Percentiles rank a stretch among this genome's conserved stretches.
These are phyloP conservation scores for Herpetomonas tarakana DNA, from an alignment of 208 protist genomes.

Conservation along the genomic window DNA sequence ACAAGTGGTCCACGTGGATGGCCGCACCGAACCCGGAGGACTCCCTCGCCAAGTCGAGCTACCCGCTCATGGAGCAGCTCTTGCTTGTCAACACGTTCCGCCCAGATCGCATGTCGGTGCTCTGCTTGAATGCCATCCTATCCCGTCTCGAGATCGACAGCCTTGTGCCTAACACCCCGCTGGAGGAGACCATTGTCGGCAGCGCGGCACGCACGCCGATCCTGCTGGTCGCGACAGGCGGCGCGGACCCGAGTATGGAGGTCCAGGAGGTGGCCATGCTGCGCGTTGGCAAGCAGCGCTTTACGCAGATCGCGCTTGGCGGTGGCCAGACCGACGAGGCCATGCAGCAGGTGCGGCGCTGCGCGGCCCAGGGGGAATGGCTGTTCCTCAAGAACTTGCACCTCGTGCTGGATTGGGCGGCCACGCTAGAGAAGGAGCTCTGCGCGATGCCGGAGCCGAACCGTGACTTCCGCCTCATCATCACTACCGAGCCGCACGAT, in stretches of 20 bases:
- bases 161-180: constrained; percentile 58
- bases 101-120: constrained; percentile 93
- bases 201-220: constrained; percentile 64
- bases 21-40: constrained; percentile 58
- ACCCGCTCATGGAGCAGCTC: constrained; percentile 91
- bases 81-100: constrained; percentile 94
- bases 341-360: constrained; percentile 81
- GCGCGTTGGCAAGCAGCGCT: constrained; percentile 67
- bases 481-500: constrained; percentile 94
- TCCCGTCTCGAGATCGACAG: constrained; percentile 56
- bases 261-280: constrained; percentile 88
- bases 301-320: constrained; percentile 94
- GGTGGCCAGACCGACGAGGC: constrained; percentile 92
- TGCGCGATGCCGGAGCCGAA: constrained; percentile 78
- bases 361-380: constrained; percentile 88
- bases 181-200: constrained; percentile 66
- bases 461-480: constrained; percentile 93
- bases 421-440: constrained; percentile 92
- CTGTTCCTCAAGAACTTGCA: constrained; percentile 97
- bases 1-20: constrained; percentile 82
- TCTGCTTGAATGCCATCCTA: constrained; percentile 67
- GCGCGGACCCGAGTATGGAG: constrained; percentile 94
- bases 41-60: constrained; percentile 35
- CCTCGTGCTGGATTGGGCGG: constrained; percentile 93
- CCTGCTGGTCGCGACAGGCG: constrained; percentile 93